These are phyloP conservation scores for Orbilia quercus DNA, from an alignment of 2,329 filamentous ascomycete genomes.

Conservation along the genomic window DNA sequence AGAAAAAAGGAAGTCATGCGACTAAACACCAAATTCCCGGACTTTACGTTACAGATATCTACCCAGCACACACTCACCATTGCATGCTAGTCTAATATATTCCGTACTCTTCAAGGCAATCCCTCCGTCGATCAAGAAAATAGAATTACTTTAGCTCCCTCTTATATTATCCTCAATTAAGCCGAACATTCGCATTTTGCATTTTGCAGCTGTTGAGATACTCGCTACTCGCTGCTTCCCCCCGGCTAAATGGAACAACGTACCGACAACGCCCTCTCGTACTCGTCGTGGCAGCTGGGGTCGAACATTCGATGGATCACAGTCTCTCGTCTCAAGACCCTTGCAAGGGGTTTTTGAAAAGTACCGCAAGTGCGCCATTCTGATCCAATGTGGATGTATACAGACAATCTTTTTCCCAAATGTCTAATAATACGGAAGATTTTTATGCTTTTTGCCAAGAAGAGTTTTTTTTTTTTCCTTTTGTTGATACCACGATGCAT, in stretches of 20 bases:
- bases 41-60: neutral
- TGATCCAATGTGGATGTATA: constrained; percentile 41
- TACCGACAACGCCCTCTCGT: constrained; percentile 49
- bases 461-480: constrained; percentile 1
- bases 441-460: constrained; percentile 13
- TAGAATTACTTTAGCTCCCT: constrained; percentile 16
- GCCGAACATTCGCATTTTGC: constrained; percentile 43
- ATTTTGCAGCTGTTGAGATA: neutral
- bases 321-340: neutral
- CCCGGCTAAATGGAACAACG: constrained; percentile 55
- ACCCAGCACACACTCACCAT: neutral
- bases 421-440: constrained; percentile 42
- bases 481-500: neutral
- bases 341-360: constrained; percentile 14
- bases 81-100: constrained; percentile 26
- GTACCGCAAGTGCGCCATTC: constrained; percentile 47
- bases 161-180: constrained; percentile 31
- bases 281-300: neutral
- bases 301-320: neutral
- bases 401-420: constrained; percentile 9
- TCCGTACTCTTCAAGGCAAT: constrained; percentile 28
- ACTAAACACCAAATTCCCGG: neutral
- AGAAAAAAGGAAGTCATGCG: constrained; percentile 9
- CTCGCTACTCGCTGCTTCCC: constrained; percentile 5
- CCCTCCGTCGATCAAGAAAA: constrained; percentile 26